phyloP scores from a whole-genome alignment of 2,329 filamentous ascomycete genomes.

The Nemania sp. region DNA sequence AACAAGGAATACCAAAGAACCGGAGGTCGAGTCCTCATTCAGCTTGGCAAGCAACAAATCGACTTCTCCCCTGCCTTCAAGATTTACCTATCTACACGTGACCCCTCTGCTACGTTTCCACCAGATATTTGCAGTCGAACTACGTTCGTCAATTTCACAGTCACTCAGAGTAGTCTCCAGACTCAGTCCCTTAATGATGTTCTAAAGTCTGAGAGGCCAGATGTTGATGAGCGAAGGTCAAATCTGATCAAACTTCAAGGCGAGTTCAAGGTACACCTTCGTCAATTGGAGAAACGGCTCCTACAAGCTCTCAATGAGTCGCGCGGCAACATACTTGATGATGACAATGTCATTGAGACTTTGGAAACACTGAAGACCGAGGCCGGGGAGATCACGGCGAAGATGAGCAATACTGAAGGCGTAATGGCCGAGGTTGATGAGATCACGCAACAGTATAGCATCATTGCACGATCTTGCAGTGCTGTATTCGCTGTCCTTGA shows the following conservation, averaged over 20 bases:
- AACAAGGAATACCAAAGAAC: constrained; percentile 99
- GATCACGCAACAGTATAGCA: constrained; percentile 91
- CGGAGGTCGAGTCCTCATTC: constrained; percentile 94
- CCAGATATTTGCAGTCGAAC: constrained; percentile 98
- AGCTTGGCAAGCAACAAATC: constrained; percentile 97
- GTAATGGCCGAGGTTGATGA: constrained; percentile 98
- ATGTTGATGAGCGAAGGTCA: constrained; percentile 93
- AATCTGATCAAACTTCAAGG: constrained; percentile 99
- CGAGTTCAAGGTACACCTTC: constrained; percentile 97
- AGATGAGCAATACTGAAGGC: constrained; percentile 95
- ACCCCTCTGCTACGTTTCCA: constrained; percentile 93
- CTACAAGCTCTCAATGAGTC: constrained; percentile 96
- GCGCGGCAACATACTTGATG: constrained; percentile 95
- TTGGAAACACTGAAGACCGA: constrained; percentile 97
- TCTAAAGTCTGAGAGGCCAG: constrained; percentile 93
- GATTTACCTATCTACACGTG: constrained; percentile 90
- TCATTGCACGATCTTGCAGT: constrained; percentile 93
- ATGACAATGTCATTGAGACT: constrained; percentile 97
- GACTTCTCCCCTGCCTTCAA: constrained; percentile 98
- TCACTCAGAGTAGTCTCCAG: constrained; percentile 97
- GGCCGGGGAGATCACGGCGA: constrained; percentile 90
- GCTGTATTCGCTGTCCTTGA: constrained; percentile 96
- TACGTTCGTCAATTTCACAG: constrained; percentile 99
- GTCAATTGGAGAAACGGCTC: constrained; percentile 90
- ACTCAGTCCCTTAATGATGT: constrained; percentile 98